A percentile compares a stretch with the other conserved stretches of the same genome.
Evolutionary conservation across 768 basidiomycete species (phyloP).

Genomic region (Amanita exitialis): DNA sequence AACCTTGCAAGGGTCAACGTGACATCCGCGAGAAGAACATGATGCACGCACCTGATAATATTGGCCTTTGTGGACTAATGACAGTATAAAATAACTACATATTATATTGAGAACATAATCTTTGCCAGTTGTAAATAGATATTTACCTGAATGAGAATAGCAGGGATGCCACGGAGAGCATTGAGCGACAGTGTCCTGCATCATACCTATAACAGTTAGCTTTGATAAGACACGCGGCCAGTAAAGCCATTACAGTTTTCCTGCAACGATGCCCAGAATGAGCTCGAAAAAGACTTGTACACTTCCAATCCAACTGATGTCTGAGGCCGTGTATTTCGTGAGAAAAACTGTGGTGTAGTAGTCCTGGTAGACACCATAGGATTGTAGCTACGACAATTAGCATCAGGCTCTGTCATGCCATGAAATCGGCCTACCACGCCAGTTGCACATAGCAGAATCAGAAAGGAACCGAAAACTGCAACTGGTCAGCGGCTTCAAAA

Average conservation of each 20-base stretch:
- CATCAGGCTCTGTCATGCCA: background rate
- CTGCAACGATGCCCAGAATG: slow-evolving; percentile 5
- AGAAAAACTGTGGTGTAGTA: slow-evolving; percentile 6
- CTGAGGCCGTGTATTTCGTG: slow-evolving; percentile 6
- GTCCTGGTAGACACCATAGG: slow-evolving; percentile 9
- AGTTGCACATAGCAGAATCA: slow-evolving; percentile 2
- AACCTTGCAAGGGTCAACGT: slow-evolving; percentile 15
- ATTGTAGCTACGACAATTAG: background rate
- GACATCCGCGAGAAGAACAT: background rate
- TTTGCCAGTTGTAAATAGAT: background rate
- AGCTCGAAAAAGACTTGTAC: slow-evolving; percentile 9
- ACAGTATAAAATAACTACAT: slow-evolving; percentile 5
- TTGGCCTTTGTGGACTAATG: slow-evolving; percentile 3
- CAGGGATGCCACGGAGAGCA: slow-evolving; percentile 2
- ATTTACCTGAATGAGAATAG: slow-evolving; percentile 7
- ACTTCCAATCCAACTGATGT: slow-evolving; percentile 9
- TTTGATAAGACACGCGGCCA: background rate
- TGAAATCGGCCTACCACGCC: background rate
- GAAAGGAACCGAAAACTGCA: slow-evolving; percentile 1
- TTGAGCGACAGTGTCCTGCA: slow-evolving; percentile 7
- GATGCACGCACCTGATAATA: slow-evolving; percentile 5
- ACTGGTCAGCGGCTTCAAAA: background rate
- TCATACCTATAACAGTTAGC: slow-evolving; percentile 4
- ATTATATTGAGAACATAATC: background rate
- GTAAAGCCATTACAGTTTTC: slow-evolving; percentile 3